Evolutionary conservation across 495 filamentous ascomycete species (phyloP).

Genomic region (Aeminium ludgeri): DNA sequence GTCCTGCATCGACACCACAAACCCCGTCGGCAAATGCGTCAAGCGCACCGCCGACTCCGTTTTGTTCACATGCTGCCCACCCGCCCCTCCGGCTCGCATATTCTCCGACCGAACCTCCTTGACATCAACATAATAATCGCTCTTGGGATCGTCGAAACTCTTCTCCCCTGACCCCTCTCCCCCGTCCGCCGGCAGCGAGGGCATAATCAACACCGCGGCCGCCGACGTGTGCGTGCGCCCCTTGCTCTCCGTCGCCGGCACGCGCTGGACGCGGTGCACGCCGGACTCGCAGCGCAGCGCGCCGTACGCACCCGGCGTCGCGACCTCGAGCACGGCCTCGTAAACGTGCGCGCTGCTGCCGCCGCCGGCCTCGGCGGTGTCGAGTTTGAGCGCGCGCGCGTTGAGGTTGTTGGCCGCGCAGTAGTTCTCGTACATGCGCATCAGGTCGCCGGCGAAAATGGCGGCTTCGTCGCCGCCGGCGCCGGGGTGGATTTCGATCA

Average conservation of each 20-base stretch:
- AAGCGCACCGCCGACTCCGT: constrained; percentile 91
- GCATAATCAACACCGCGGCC: constrained; percentile 77
- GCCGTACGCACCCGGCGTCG: constrained; percentile 58
- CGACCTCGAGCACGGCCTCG: constrained; percentile 81
- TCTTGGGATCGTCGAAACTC: constrained; percentile 64
- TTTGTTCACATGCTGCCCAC: constrained; percentile 95
- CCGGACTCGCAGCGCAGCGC: constrained; percentile 71
- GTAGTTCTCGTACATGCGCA: constrained; percentile 77
- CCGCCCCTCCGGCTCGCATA: constrained; percentile 82
- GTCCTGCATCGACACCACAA: constrained; percentile 80
- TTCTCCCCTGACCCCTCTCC: constrained; percentile 30
- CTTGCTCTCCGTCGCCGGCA: constrained; percentile 75
- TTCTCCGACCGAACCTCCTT: constrained; percentile 73
- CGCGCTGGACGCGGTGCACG: constrained; percentile 85
- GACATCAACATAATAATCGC: constrained; percentile 77
- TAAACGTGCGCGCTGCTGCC: constrained; percentile 39
- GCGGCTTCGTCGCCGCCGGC: constrained; percentile 86
- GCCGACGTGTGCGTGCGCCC: constrained; percentile 89
- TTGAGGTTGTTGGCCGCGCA: constrained; percentile 49
- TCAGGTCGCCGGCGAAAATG: constrained; percentile 70
- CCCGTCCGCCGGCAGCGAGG: constrained; percentile 48
- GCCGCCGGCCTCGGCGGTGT: constrained; percentile 31
- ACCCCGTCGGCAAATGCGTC: constrained; percentile 78
- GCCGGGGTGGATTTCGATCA: constrained; percentile 82
- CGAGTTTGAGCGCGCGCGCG: constrained; percentile 37